phyloP scores from a whole-genome alignment of 139 green algal species.

The Haematococcus sp. region DNA sequence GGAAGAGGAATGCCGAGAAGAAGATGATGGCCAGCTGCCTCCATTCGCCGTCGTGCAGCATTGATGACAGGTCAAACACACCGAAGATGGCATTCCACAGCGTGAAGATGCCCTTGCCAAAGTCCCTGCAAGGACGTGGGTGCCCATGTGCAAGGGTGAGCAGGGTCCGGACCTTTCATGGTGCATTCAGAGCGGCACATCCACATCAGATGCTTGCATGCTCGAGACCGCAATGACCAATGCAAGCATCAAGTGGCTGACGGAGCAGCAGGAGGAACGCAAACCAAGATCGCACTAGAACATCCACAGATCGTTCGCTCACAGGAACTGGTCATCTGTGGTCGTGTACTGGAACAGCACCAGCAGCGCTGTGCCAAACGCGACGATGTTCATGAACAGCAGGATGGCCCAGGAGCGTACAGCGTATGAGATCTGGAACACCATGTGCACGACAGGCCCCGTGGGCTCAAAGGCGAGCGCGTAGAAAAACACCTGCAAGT shows the following conservation, averaged over 20 bases:
- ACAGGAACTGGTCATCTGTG: conserved; percentile 5
- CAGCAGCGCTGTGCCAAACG: conserved; percentile 31
- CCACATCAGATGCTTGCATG: no score
- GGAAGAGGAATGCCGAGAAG: conserved; percentile 24
- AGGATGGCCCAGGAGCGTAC: conserved; percentile 22
- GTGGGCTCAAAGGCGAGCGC: conserved; percentile 44
- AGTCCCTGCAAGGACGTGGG: conserved; percentile 29
- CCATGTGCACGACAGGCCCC: conserved; percentile 37
- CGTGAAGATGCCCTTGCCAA: conserved; percentile 27
- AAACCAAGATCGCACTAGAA: no score
- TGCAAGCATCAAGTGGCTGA: no score
- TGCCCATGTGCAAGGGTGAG: background rate
- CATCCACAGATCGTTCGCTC: no score
- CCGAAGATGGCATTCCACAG: conserved; percentile 32
- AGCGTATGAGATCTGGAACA: conserved; percentile 27
- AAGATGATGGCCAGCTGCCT: conserved; percentile 23
- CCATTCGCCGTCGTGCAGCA: conserved; percentile 9
- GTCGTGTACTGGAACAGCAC: conserved; percentile 34
- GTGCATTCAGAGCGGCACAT: background rate
- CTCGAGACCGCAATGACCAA: background rate
- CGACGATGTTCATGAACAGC: conserved; percentile 18
- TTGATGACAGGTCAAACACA: conserved; percentile 20
- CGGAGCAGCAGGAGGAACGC: no score
- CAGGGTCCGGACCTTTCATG: background rate
- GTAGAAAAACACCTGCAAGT: conserved; percentile 42